phyloP scores from a whole-genome alignment of 192 early-diverging fungal species.

The Entrophospora sp. region DNA sequence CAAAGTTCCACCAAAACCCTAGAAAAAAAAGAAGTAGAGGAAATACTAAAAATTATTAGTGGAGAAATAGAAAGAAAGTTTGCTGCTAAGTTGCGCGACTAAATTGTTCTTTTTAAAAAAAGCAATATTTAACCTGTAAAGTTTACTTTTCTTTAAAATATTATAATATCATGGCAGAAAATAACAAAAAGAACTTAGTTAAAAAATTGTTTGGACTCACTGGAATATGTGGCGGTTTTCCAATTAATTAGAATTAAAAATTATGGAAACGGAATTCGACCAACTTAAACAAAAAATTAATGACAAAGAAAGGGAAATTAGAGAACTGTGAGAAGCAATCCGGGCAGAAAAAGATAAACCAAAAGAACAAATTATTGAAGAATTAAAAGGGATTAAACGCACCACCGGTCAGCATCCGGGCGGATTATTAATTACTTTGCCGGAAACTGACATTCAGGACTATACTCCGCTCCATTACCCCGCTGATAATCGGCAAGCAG shows the following conservation, averaged over 20 bases:
- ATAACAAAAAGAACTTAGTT: too few relatives aligned
- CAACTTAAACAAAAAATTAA: not conserved
- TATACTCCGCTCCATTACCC: constrained; percentile 1
- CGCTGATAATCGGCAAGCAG: not conserved
- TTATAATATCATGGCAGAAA: too few relatives aligned
- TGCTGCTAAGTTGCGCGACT: not conserved
- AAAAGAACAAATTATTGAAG: constrained; percentile 12
- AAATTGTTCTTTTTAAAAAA: too few relatives aligned
- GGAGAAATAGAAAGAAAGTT: not conserved
- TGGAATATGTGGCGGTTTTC: too few relatives aligned
- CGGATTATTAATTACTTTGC: not conserved
- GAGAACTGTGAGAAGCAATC: not conserved
- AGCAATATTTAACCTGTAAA: too few relatives aligned
- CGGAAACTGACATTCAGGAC: not conserved
- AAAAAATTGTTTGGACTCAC: too few relatives aligned
- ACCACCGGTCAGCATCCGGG: constrained; percentile 9
- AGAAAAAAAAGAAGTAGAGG: constrained; percentile 2
- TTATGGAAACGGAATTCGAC: not conserved
- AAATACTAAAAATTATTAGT: not conserved
- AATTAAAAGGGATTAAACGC: constrained; percentile 16
- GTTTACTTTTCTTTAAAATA: too few relatives aligned
- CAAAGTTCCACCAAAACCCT: not conserved
- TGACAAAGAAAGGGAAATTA: not conserved
- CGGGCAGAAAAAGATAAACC: not conserved
- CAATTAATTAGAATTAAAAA: too few relatives aligned